Percentiles rank a stretch among this genome's conserved stretches.
Evolutionary conservation across 2,329 filamentous ascomycete genomes (phyloP).

Genomic region (Ceratocystis diversiconidia): DNA sequence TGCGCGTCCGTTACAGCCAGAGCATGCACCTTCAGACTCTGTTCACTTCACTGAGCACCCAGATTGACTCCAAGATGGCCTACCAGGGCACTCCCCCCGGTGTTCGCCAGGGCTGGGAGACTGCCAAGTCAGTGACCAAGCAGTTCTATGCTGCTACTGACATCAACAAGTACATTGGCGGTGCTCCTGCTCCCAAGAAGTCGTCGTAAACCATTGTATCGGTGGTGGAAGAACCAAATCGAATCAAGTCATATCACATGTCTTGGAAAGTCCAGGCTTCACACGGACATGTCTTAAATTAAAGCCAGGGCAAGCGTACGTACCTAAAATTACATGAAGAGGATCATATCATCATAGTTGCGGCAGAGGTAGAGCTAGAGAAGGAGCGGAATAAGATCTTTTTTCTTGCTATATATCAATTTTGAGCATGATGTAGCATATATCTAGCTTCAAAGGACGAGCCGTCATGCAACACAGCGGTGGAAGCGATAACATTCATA

Average conservation of each 20-base stretch:
- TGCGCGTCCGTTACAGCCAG: slow-evolving; percentile 79
- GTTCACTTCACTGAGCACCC: slow-evolving; percentile 55
- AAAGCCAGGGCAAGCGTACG: neutral
- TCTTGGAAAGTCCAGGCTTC: neutral
- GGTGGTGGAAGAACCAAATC: neutral
- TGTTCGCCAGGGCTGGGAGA: slow-evolving; percentile 66
- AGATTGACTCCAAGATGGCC: slow-evolving; percentile 67
- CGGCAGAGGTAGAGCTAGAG: neutral
- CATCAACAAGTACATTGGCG: slow-evolving; percentile 14
- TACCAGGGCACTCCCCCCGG: slow-evolving; percentile 76
- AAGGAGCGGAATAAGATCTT: slow-evolving; percentile 1
- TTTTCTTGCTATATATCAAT: neutral
- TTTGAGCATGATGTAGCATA: neutral
- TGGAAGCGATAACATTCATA: neutral
- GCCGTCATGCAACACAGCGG: too few species aligned
- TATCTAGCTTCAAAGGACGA: neutral
- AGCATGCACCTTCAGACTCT: slow-evolving; percentile 84
- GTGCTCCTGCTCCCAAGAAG: slow-evolving; percentile 38
- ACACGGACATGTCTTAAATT: neutral
- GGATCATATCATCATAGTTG: neutral
- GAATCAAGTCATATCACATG: neutral
- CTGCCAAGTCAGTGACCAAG: slow-evolving; percentile 55
- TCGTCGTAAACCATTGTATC: slow-evolving; percentile 24
- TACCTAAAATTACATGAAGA: neutral
- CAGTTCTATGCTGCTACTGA: slow-evolving; percentile 62